phyloP scores from a whole-genome alignment of 345 rosid genomes.

The Anastatica hierochuntica region DNA sequence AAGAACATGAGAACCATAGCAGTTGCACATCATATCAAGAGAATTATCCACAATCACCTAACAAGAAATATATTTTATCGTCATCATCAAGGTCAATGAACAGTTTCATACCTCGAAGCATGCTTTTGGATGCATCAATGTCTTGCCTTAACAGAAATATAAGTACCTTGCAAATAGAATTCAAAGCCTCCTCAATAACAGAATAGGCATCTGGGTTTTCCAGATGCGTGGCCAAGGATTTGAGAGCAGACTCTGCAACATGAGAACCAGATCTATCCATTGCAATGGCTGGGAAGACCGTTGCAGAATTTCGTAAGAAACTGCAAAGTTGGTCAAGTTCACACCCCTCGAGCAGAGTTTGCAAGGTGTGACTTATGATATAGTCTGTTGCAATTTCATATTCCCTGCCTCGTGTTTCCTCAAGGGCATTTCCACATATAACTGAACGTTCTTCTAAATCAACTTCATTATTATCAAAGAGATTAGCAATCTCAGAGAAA shows the following conservation, averaged over 20 bases:
- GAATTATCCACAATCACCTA: constrained; percentile 59
- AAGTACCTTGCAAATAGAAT: constrained; percentile 67
- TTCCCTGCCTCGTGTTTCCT: constrained; percentile 78
- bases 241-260: constrained; percentile 89
- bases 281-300: constrained; percentile 65
- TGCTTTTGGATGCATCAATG: neutral
- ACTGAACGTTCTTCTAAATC: constrained; percentile 66
- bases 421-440: constrained; percentile 73
- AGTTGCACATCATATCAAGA: constrained; percentile 60
- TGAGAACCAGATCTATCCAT: constrained; percentile 96
- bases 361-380: constrained; percentile 73
- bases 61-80: constrained; percentile 7
- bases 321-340: constrained; percentile 72
- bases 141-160: neutral
- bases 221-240: constrained; percentile 62
- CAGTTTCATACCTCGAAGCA: neutral
- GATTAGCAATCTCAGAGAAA: constrained; percentile 73
- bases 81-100: no score
- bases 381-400: constrained; percentile 85
- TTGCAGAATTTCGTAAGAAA: constrained; percentile 55
- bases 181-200: constrained; percentile 59
- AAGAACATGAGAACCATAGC: constrained; percentile 92
- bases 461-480: constrained; percentile 63
- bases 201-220: constrained; percentile 54
- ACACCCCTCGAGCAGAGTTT: constrained; percentile 79